These are phyloP conservation scores for Blastocystis sp. DNA, from an alignment of 352 stramenopile species.

Conservation along the genomic window DNA sequence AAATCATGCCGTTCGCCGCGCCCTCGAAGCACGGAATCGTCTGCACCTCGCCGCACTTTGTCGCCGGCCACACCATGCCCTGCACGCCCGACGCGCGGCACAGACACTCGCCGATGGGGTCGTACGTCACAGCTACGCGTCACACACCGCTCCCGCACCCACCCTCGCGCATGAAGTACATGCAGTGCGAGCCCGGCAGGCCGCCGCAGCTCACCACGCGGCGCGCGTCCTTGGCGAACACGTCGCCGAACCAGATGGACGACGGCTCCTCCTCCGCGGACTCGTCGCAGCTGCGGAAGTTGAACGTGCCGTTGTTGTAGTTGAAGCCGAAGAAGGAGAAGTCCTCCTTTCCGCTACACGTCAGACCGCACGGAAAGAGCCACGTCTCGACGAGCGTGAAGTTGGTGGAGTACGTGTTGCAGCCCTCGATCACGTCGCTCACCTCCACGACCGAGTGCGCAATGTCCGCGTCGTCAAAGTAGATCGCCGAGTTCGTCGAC, in stretches of 20 bases:
- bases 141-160: not conserved
- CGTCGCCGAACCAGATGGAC: constrained; percentile 29
- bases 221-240: not conserved
- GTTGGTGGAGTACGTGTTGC: constrained; percentile 2
- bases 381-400: constrained; percentile 16
- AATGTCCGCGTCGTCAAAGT: constrained; percentile 22
- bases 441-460: constrained; percentile 4
- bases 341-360: constrained; percentile 25
- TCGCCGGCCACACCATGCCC: constrained; percentile 33
- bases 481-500: not conserved
- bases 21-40: constrained; percentile 18
- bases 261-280: not conserved
- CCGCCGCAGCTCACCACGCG: constrained; percentile 46
- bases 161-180: constrained; percentile 59
- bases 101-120: constrained; percentile 10
- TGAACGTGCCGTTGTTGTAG: constrained; percentile 26
- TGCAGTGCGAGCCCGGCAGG: constrained; percentile 31
- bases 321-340: constrained; percentile 46
- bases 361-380: not conserved
- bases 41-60: constrained; percentile 31
- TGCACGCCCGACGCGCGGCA: not conserved
- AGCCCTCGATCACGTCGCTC: not conserved
- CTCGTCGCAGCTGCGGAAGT: constrained; percentile 27
- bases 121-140: not conserved
- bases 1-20: not conserved